These are phyloP conservation scores for Lenwebbia sp. DNA, from an alignment of 345 rosid species.

Conservation along the genomic window DNA sequence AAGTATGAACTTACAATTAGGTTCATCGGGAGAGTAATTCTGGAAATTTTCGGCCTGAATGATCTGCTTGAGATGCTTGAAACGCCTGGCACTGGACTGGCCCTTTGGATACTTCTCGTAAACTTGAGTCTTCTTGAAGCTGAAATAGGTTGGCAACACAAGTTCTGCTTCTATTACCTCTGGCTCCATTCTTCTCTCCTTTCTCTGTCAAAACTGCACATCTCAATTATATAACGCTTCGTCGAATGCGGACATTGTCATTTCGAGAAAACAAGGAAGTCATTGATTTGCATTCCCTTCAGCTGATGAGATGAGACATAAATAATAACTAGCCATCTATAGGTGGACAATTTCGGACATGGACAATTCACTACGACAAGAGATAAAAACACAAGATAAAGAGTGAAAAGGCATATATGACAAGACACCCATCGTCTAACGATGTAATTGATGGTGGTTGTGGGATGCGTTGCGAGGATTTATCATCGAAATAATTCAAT, in stretches of 20 bases:
- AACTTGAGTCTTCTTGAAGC: constrained; percentile 69
- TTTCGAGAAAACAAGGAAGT: not conserved
- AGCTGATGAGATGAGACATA: not conserved
- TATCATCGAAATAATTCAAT: not conserved
- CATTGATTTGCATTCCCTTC: not conserved
- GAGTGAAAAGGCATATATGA: not conserved
- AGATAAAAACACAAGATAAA: not conserved
- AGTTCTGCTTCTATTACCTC: constrained; percentile 63
- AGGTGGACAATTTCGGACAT: not conserved
- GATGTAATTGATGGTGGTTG: not conserved
- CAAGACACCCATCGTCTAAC: not conserved
- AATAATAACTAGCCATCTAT: not conserved
- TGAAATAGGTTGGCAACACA: constrained; percentile 51
- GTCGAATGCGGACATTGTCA: not conserved
- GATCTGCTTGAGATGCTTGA: constrained; percentile 97
- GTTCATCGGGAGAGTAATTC: constrained; percentile 39
- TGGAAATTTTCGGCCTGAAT: constrained; percentile 74
- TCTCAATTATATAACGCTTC: not conserved
- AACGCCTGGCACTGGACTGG: constrained; percentile 63
- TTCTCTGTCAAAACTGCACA: not conserved
- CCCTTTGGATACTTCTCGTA: constrained; percentile 85
- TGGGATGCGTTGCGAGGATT: not conserved
- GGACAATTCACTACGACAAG: not conserved
- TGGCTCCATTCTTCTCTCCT: constrained; percentile 34
- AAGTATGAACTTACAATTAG: constrained; percentile 40